A percentile compares a stretch with the other conserved stretches of the same genome.
These are phyloP conservation scores for Neonectria faginata DNA, from an alignment of 2,329 filamentous ascomycete species.

Conservation along the genomic window DNA sequence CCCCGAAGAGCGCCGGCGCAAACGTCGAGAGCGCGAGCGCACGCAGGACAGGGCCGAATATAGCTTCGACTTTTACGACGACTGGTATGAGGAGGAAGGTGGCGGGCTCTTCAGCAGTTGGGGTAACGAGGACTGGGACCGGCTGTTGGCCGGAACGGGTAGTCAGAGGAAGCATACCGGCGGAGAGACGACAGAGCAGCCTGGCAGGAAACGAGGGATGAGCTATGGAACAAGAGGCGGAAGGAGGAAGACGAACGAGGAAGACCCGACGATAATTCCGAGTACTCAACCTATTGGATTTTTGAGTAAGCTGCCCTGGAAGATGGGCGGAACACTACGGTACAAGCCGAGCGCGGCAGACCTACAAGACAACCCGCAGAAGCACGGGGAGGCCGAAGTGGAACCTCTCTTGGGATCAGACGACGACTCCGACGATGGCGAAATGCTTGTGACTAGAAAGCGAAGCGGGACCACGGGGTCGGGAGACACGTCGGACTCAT, in stretches of 20 bases:
- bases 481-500: conserved; percentile 84
- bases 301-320: conserved; percentile 84
- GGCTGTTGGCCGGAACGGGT: conserved; percentile 79
- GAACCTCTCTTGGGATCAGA: conserved; percentile 73
- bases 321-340: conserved; percentile 81
- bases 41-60: conserved; percentile 76
- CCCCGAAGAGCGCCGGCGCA: conserved; percentile 78
- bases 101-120: conserved; percentile 77
- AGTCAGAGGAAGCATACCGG: conserved; percentile 53
- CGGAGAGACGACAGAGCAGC: conserved; percentile 66
- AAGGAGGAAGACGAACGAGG: conserved; percentile 62
- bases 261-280: conserved; percentile 92
- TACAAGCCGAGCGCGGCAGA: conserved; percentile 94
- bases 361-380: conserved; percentile 84
- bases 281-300: conserved; percentile 89
- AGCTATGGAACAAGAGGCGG: conserved; percentile 81
- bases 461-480: conserved; percentile 85
- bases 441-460: conserved; percentile 55
- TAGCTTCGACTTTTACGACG: conserved; percentile 97
- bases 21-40: conserved; percentile 72
- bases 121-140: conserved; percentile 87
- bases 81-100: conserved; percentile 79
- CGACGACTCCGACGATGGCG: conserved; percentile 47
- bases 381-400: conserved; percentile 65
- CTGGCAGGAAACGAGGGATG: conserved; percentile 83